Percentiles rank a stretch among this genome's conserved stretches.
These are phyloP conservation scores for Cercospora sojina DNA, from an alignment of 2,329 filamentous ascomycete species.

Conservation along the genomic window DNA sequence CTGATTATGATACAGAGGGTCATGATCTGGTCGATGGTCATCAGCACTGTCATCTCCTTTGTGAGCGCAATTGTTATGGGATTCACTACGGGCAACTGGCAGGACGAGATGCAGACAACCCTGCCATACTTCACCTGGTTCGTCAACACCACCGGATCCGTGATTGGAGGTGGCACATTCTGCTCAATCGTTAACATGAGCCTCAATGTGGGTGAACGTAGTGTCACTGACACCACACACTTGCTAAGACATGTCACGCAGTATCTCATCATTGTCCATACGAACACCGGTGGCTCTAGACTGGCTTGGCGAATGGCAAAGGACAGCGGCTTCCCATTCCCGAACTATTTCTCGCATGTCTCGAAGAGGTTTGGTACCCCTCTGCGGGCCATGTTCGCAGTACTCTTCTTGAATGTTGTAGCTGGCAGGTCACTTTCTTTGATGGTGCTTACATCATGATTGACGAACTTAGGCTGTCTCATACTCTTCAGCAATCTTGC, in stretches of 20 bases:
- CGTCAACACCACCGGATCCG: slow-evolving; percentile 6
- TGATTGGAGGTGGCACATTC: slow-evolving; percentile 8
- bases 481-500: not conserved
- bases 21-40: slow-evolving; percentile 14
- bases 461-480: not conserved
- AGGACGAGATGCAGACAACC: slow-evolving; percentile 2
- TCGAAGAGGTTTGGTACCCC: not conserved
- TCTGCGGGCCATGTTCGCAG: not conserved
- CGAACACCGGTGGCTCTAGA: slow-evolving; percentile 8
- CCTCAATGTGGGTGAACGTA: slow-evolving; percentile 1
- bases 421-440: not conserved
- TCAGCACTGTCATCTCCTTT: not conserved
- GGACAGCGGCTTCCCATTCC: slow-evolving; percentile 9
- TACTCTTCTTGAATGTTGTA: not conserved
- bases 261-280: slow-evolving; percentile 15
- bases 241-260: not conserved
- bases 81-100: slow-evolving; percentile 13
- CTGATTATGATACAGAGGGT: slow-evolving; percentile 5
- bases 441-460: not conserved
- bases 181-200: slow-evolving; percentile 9
- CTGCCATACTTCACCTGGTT: slow-evolving; percentile 14
- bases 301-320: slow-evolving; percentile 12
- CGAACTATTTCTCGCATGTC: not conserved
- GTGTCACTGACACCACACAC: not conserved
- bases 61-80: slow-evolving; percentile 7